Base-by-base conservation (phyloP, 2,329 filamentous ascomycete species). In the Tricladium varicosporioides region DNA sequence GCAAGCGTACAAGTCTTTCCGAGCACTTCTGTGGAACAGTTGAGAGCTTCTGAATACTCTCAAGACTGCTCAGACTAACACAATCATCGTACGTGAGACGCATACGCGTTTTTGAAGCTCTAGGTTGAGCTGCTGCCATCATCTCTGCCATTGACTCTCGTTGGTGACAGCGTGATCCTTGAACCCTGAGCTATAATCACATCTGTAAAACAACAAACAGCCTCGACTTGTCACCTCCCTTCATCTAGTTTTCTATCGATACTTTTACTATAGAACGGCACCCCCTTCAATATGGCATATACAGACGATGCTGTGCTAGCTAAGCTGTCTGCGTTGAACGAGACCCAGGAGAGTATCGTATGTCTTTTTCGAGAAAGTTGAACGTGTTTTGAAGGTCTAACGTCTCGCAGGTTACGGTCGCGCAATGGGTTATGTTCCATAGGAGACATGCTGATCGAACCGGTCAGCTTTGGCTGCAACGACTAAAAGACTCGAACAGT, bases 341-440 rank as follows among this genome's bases (percentile, higher is more conserved):
- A 99, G 76, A 96, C 92, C 10, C 93, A 99, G 73, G 94, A 99
- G 72, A 95, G 92, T 75, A 97, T 99, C 70, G 84, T 70, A 56
- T 61, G 69, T 67, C 42, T 22, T 36, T 11, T 18, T 33, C n/a
- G n/a, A 14, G 22, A 42, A 31, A 5, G 5, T 10, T 44, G 13
- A 13, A 42, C 16, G 15, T 42, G 2, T 14, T n/a, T 13, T 10
- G 9, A 44, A 10, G 40, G 32, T 13, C 57, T 58, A 53, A 49
- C 42, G 32, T 16, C 48, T 53, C 33, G 2, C 48, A 70, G 69
- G 85, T 96, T 60, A 93, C 91, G 36, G 92, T 96, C 61, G 92
- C 94, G 57, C 93, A 97, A 85, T 99, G 95, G 95, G 94, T 99
- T 60, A 95, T 99, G 88, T 99, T 99, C 73, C 93, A 99, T 76